These are phyloP conservation scores for Lactarius psammicola DNA, from an alignment of 768 basidiomycete genomes.

Conservation along the genomic window DNA sequence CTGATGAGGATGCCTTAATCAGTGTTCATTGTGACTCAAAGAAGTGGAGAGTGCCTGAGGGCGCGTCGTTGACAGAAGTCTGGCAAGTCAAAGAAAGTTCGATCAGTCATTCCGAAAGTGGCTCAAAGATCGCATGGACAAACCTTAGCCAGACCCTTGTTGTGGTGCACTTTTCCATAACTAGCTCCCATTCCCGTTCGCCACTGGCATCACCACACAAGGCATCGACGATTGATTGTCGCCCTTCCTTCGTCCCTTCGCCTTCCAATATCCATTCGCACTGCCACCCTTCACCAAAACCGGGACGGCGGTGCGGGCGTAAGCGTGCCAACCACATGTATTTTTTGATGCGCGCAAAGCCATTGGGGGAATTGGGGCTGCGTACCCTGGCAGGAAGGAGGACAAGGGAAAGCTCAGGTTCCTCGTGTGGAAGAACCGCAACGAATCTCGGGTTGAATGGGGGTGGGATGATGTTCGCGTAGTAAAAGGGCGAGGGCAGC, in stretches of 20 bases:
- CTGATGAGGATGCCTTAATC: not conserved
- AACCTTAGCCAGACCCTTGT: constrained; percentile 67
- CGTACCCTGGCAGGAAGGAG: constrained; percentile 47
- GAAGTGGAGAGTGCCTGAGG: not conserved
- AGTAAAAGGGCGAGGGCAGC: constrained; percentile 77
- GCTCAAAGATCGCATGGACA: constrained; percentile 25
- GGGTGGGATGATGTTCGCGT: constrained; percentile 58
- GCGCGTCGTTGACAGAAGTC: constrained; percentile 12
- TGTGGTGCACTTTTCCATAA: constrained; percentile 58
- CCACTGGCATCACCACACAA: constrained; percentile 40
- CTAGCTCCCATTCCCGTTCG: constrained; percentile 48
- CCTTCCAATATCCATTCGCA: constrained; percentile 82
- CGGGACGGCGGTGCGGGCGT: constrained; percentile 34
- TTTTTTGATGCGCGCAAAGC: constrained; percentile 57
- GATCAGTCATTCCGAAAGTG: not conserved
- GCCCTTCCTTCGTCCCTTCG: constrained; percentile 69
- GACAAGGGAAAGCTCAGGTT: constrained; percentile 46
- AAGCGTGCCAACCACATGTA: constrained; percentile 66
- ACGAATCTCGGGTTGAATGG: constrained; percentile 34
- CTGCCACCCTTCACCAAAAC: constrained; percentile 65
- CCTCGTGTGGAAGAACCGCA: constrained; percentile 35
- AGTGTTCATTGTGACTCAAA: not conserved
- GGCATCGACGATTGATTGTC: constrained; percentile 54
- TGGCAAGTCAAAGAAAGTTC: not conserved
- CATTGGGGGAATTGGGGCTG: constrained; percentile 60